Percentiles rank a stretch among this genome's conserved stretches.
phyloP scores from a whole-genome alignment of 805 yeast genomes.

The Candida hungchunana region DNA sequence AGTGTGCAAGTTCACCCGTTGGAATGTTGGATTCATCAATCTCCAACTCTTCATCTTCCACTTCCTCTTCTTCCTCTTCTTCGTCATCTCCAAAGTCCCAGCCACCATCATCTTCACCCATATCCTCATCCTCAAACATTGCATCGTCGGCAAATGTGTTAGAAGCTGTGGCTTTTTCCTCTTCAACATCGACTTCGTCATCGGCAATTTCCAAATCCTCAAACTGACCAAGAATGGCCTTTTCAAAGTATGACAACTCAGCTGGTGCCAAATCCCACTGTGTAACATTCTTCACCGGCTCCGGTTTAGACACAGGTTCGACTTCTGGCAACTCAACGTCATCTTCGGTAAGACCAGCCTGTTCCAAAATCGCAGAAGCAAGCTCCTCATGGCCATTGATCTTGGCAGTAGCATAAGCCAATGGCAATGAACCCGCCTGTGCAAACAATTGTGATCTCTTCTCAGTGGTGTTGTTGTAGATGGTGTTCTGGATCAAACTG shows the following conservation, averaged over 20 bases:
- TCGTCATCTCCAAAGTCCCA: conserved; percentile 85
- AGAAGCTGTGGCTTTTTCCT: conserved; percentile 20
- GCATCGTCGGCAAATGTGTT: conserved; percentile 31
- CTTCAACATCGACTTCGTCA: conserved; percentile 30
- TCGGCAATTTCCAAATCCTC: conserved; percentile 58
- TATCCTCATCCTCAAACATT: conserved; percentile 41
- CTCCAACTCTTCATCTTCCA: conserved; percentile 43
- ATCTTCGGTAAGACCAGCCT: conserved; percentile 59
- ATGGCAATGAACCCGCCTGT: conserved; percentile 75
- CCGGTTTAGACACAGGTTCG: conserved; percentile 39
- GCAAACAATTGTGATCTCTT: conserved; percentile 71
- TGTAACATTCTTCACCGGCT: conserved; percentile 41
- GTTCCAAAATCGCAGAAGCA: conserved; percentile 67
- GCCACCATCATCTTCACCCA: conserved; percentile 49
- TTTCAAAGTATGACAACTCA: conserved; percentile 76
- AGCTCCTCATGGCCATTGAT: conserved; percentile 74
- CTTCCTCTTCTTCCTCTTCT: conserved; percentile 63
- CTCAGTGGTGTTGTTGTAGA: conserved; percentile 70
- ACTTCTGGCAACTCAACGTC: conserved; percentile 64
- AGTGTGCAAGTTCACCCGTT: conserved; percentile 55
- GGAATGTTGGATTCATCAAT: conserved; percentile 28
- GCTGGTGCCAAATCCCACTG: conserved; percentile 85
- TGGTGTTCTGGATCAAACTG: conserved; percentile 76
- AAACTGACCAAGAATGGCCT: conserved; percentile 73
- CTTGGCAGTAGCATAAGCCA: conserved; percentile 92